Conservation (phyloP, 2,329 filamentous ascomycete genomes). For the Paecilomyces sp. region DNA sequence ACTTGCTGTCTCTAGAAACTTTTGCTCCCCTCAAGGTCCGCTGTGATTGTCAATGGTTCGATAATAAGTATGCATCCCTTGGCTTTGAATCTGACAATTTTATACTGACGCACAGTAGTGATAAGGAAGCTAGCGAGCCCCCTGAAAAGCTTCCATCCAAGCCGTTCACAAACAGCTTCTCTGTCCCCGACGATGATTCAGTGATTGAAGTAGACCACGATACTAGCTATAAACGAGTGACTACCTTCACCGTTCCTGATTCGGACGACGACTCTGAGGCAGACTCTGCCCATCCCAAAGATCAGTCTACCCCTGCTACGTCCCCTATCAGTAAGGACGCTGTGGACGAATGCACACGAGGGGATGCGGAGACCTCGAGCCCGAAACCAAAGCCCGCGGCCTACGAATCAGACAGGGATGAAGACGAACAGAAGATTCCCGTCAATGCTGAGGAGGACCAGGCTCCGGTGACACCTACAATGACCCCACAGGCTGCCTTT, state of each 20-base stretch:
- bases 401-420: background rate
- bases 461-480: conserved; percentile 14
- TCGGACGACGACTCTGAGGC: conserved; percentile 13
- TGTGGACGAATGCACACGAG: background rate
- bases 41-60: conserved; percentile 22
- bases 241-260: conserved; percentile 6
- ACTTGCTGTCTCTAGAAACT: conserved; percentile 14
- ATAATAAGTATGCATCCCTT: conserved; percentile 10
- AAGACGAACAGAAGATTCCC: conserved; percentile 8
- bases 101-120: conserved; percentile 9
- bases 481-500: conserved; percentile 10
- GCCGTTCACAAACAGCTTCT: conserved; percentile 29
- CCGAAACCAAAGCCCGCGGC: background rate
- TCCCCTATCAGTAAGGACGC: conserved; percentile 12
- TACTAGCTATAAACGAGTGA: conserved; percentile 4
- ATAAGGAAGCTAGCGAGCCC: background rate
- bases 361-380: background rate
- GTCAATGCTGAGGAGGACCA: conserved; percentile 11
- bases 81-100: background rate
- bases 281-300: conserved; percentile 12
- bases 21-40: conserved; percentile 26
- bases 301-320: conserved; percentile 16
- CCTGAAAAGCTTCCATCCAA: conserved; percentile 1
- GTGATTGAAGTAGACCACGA: conserved; percentile 6
- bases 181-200: conserved; percentile 33